These are phyloP conservation scores for Middelhovenomyces tepae DNA, from an alignment of 805 yeast genomes.

Conservation along the genomic window DNA sequence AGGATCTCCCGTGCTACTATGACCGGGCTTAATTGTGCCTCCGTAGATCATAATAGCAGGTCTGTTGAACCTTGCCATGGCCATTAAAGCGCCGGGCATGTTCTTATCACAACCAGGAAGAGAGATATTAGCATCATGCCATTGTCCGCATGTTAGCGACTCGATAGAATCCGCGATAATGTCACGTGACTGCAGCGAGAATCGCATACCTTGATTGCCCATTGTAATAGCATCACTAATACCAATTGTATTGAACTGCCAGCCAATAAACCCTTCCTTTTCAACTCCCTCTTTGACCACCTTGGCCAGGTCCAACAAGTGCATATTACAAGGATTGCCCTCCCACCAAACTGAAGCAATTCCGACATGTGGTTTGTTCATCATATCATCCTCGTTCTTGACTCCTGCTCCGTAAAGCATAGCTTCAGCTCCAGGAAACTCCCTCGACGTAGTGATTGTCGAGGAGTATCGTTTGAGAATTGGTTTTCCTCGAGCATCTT, in stretches of 20 bases:
- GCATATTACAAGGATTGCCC: conserved; percentile 98
- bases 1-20: conserved; percentile 39
- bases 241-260: conserved; percentile 98
- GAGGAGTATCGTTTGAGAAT: no score
- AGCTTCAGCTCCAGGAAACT: conserved; percentile 98
- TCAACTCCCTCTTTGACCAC: conserved; percentile 71
- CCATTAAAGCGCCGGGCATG: conserved; percentile 91
- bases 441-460: conserved; percentile 76
- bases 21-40: conserved; percentile 88
- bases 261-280: conserved; percentile 86
- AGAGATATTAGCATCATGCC: conserved; percentile 90
- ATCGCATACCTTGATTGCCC: conserved; percentile 98
- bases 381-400: conserved; percentile 68
- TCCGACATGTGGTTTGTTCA: conserved; percentile 87
- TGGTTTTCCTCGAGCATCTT: no score
- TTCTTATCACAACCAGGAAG: conserved; percentile 95
- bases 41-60: conserved; percentile 90
- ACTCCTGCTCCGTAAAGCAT: conserved; percentile 97
- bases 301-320: conserved; percentile 79
- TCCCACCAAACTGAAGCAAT: conserved; percentile 99
- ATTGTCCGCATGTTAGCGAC: conserved; percentile 92
- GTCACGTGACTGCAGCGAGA: conserved; percentile 92
- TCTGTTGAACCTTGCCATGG: conserved; percentile 87
- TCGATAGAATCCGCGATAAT: conserved; percentile 97
- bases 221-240: conserved; percentile 97